A percentile compares a stretch with the other conserved stretches of the same genome.
Conservation (phyloP, 495 filamentous ascomycete species). For the Neurospora sp. region DNA sequence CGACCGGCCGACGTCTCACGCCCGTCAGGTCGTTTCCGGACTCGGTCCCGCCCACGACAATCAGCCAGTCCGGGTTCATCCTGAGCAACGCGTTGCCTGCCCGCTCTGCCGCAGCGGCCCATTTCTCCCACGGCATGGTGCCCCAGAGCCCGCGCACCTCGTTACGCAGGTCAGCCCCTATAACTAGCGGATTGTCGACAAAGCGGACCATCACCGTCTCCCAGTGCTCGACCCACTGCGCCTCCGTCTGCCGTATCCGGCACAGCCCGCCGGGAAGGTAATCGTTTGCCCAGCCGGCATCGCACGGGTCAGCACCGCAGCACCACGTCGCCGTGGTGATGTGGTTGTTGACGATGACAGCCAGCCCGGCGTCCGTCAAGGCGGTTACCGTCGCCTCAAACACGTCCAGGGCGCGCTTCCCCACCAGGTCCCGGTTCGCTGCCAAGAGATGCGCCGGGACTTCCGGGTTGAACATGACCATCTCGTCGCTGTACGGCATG, state of each 20-base stretch:
- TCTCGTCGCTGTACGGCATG: slow-evolving; percentile 51
- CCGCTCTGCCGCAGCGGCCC: slow-evolving; percentile 48
- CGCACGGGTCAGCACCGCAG: slow-evolving; percentile 49
- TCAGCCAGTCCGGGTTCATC: slow-evolving; percentile 49
- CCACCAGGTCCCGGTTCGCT: slow-evolving; percentile 45
- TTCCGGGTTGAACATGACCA: slow-evolving; percentile 43
- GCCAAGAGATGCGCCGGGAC: slow-evolving; percentile 36
- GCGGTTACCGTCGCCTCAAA: slow-evolving; percentile 41
- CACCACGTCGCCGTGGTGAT: slow-evolving; percentile 54
- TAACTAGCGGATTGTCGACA: slow-evolving; percentile 40
- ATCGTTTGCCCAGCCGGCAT: slow-evolving; percentile 48
- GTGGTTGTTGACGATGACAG: slow-evolving; percentile 52
- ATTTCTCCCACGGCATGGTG: slow-evolving; percentile 48
- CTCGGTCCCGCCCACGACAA: slow-evolving; percentile 51
- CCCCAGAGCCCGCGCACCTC: slow-evolving; percentile 53
- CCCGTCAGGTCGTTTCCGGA: slow-evolving; percentile 47
- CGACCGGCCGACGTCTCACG: slow-evolving; percentile 38
- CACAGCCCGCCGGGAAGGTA: slow-evolving; percentile 40
- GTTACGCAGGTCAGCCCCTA: slow-evolving; percentile 51
- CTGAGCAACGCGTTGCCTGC: slow-evolving; percentile 43
- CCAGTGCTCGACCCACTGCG: slow-evolving; percentile 51
- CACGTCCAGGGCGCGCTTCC: slow-evolving; percentile 42
- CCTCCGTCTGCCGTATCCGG: slow-evolving; percentile 44
- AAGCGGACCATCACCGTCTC: slow-evolving; percentile 45
- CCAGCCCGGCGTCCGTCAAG: slow-evolving; percentile 45